Evolutionary conservation across 495 filamentous ascomycete species (phyloP), one percentile per base, ranked within the genome.

Genomic region (Apiosordaria backusii): DNA sequence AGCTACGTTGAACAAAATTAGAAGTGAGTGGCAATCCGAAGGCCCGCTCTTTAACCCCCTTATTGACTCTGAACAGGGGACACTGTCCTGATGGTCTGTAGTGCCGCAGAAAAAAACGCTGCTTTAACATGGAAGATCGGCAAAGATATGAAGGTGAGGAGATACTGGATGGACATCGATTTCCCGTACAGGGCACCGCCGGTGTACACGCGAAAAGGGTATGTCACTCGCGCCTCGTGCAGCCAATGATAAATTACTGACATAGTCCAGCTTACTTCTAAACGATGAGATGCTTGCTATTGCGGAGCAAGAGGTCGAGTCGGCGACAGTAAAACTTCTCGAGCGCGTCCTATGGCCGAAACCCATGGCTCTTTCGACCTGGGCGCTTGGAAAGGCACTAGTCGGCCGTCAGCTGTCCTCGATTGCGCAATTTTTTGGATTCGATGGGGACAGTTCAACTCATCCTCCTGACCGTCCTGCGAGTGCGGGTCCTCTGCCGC

Each of bases 1-100:
- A 21, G 68, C 82, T 27, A 76, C 81, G 62, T 67, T 84, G 25
- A 67, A 76, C 29, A 71, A 72, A 19, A 79, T 91, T 21, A 79
- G 79, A 74, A 67, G 88, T 90, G 74, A 62, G 81, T 61, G 4
- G 5, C 26, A 26, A 1, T 7, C 16, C 3, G 1, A 13, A 50
- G 25, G 61, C 25, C 10, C 26, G n/a, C 21, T 7, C 6, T 13
- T n/a, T 16, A 26, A 13, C 26, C 19, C 61, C 26, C 23, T 23
- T 26, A 57, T 64, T 73, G 27, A 74, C 62, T 16, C 15, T 35
- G n/a, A 4, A 1, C 52, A 81, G 80, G 6, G 3, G 60, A 69
- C 6, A 64, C 79, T 15, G 77, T 73, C 6, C 63, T 73, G 4
- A 16, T 72, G 19, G 74, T 73, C 16, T 63, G 73, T 1, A 59